phyloP scores from a whole-genome alignment of 106 monocot genomes.

The Cymbidium sinense region DNA sequence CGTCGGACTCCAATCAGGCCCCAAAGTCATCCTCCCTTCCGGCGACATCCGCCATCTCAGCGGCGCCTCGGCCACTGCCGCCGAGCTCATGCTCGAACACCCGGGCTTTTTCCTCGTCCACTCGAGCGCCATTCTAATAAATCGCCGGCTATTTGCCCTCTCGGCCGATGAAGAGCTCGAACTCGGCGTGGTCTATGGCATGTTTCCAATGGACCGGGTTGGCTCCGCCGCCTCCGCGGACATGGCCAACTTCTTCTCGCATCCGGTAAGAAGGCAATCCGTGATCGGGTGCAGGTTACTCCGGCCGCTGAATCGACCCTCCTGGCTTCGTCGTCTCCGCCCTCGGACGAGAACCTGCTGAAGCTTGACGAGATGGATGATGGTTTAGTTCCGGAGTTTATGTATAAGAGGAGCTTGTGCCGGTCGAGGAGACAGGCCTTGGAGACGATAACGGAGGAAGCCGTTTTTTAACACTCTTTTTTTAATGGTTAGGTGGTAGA shows the following conservation, averaged over 20 bases:
- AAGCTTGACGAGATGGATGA: neutral
- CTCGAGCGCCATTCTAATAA: slow-evolving; percentile 11
- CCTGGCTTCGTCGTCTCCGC: neutral
- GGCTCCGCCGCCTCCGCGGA: slow-evolving; percentile 8
- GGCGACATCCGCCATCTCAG: slow-evolving; percentile 9
- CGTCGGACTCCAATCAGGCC: neutral
- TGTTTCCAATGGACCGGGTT: slow-evolving; percentile 17
- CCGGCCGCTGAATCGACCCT: neutral
- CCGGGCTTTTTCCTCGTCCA: slow-evolving; percentile 15
- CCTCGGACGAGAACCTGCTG: too few relatives aligned
- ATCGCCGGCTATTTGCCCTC: slow-evolving; percentile 8
- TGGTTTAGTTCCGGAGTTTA: neutral
- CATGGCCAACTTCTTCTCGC: slow-evolving; percentile 8
- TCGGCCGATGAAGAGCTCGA: slow-evolving; percentile 22
- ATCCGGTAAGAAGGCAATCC: neutral
- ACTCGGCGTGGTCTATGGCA: slow-evolving; percentile 4
- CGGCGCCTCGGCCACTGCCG: slow-evolving; percentile 3
- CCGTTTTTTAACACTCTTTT: neutral
- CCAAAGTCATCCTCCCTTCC: slow-evolving; percentile 11
- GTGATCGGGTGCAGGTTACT: neutral
- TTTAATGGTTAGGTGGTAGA: too few relatives aligned
- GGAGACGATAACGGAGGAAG: slow-evolving; percentile 22
- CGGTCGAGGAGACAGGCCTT: slow-evolving; percentile 10
- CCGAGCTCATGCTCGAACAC: slow-evolving; percentile 22
- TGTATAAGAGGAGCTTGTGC: slow-evolving; percentile 10